Percentiles rank a stretch among this genome's conserved stretches.
Evolutionary conservation across 2,329 filamentous ascomycete species (phyloP).

Genomic region (Chrysoporthe austroafricana): DNA sequence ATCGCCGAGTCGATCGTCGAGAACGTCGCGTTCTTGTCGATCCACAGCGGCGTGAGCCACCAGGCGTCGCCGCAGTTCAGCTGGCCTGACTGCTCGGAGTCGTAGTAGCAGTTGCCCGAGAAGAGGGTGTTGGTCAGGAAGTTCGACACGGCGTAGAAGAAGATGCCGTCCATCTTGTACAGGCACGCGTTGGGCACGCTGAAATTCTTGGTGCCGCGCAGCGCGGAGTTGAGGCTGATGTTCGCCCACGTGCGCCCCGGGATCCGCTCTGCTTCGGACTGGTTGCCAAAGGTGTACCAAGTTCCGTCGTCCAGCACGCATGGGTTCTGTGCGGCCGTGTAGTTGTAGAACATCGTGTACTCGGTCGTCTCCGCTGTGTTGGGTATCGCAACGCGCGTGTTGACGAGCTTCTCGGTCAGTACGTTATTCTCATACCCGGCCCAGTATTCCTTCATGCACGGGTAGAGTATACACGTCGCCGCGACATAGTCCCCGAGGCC

Average conservation of each 20-base stretch:
- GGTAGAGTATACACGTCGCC: constrained; percentile 28
- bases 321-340: constrained; percentile 23
- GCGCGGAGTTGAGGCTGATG: constrained; percentile 12
- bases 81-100: constrained; percentile 23
- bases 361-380: constrained; percentile 15
- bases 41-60: constrained; percentile 29
- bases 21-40: constrained; percentile 26
- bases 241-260: constrained; percentile 26
- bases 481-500: constrained; percentile 21
- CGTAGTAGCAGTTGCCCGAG: constrained; percentile 26
- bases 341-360: constrained; percentile 16
- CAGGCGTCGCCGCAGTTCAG: constrained; percentile 26
- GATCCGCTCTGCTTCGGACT: constrained; percentile 20
- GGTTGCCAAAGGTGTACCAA: constrained; percentile 24
- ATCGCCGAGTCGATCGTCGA: constrained; percentile 21
- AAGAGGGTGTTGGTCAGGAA: constrained; percentile 27
- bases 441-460: constrained; percentile 30
- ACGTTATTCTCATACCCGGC: constrained; percentile 11
- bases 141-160: constrained; percentile 22
- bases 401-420: constrained; percentile 24
- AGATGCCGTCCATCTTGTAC: constrained; percentile 31
- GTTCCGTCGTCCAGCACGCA: constrained; percentile 28
- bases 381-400: constrained; percentile 3
- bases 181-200: constrained; percentile 31
- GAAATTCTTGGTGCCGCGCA: constrained; percentile 9